Conservation (phyloP, 306 rosid species). For the Alnus glutinosa region DNA sequence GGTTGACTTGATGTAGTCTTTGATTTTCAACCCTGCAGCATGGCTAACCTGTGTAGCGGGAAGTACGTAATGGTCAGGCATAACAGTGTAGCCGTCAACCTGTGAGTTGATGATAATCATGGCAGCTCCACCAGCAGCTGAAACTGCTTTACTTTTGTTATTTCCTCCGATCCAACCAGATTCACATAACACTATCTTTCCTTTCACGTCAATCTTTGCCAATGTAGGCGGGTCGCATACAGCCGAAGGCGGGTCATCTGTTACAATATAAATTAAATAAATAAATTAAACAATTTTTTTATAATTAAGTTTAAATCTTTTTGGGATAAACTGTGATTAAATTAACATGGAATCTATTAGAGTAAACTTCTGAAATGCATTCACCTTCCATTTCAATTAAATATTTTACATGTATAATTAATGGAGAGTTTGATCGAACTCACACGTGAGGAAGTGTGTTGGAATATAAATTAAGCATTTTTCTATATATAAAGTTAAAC, state of each 20-base stretch:
- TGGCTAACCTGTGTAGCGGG: constrained; percentile 48
- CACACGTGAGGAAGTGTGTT: too few relatives aligned
- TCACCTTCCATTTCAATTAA: too few relatives aligned
- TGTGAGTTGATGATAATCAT: constrained; percentile 46
- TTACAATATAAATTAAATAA: too few relatives aligned
- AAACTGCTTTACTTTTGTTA: constrained; percentile 31
- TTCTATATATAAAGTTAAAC: too few relatives aligned
- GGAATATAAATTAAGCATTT: too few relatives aligned
- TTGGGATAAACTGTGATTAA: too few relatives aligned
- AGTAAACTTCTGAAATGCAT: too few relatives aligned
- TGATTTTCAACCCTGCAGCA: constrained; percentile 35
- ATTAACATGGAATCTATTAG: too few relatives aligned
- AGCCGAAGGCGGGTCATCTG: not conserved
- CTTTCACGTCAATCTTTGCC: constrained; percentile 25
- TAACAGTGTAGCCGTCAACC: constrained; percentile 8
- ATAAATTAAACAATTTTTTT: too few relatives aligned
- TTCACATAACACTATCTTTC: constrained; percentile 43
- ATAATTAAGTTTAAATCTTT: too few relatives aligned
- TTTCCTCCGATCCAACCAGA: constrained; percentile 22
- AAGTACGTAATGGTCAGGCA: constrained; percentile 30
- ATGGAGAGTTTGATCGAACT: too few relatives aligned
- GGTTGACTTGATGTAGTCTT: constrained; percentile 39
- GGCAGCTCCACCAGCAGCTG: constrained; percentile 44
- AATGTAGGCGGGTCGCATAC: constrained; percentile 36
- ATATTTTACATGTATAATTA: too few relatives aligned